Percentiles rank a stretch among this genome's conserved stretches.
Evolutionary conservation across 2,329 filamentous ascomycete species (phyloP).

Genomic region (Cladosporium sp.): DNA sequence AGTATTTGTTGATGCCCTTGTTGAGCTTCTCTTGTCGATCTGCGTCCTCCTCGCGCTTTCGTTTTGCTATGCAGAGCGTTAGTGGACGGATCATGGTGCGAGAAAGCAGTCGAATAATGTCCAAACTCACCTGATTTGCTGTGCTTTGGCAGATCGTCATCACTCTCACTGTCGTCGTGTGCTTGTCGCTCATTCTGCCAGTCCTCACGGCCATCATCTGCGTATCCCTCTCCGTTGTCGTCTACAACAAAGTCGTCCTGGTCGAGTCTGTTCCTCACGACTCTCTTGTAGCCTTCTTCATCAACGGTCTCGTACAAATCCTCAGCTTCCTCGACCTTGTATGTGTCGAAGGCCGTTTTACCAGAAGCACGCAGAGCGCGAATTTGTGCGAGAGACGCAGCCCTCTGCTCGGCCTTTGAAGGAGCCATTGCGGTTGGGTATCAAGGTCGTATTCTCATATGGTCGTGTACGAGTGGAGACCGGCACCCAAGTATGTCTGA

Average conservation of each 20-base stretch:
- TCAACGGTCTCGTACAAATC: constrained; percentile 95
- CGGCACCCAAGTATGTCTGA: background rate
- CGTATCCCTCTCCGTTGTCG: constrained; percentile 96
- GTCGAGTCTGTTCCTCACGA: constrained; percentile 83
- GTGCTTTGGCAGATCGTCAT: constrained; percentile 62
- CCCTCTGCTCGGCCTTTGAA: constrained; percentile 31
- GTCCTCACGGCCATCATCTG: constrained; percentile 92
- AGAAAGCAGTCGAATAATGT: background rate
- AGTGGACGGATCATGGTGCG: background rate
- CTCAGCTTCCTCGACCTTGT: constrained; percentile 80
- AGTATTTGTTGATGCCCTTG: constrained; percentile 91
- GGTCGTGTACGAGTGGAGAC: background rate
- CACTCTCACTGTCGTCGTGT: constrained; percentile 72
- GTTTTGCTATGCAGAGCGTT: constrained; percentile 62
- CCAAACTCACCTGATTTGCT: constrained; percentile 56
- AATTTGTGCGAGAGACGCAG: constrained; percentile 64
- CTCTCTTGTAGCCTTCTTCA: constrained; percentile 95
- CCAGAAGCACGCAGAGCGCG: constrained; percentile 80
- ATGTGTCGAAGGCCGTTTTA: constrained; percentile 85
- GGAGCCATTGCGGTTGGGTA: constrained; percentile 30
- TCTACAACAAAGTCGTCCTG: constrained; percentile 98
- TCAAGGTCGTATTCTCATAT: background rate
- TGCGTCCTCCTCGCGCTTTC: constrained; percentile 83
- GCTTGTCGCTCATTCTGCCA: constrained; percentile 72
- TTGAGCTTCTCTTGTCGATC: constrained; percentile 84